These are phyloP conservation scores for Arabidopsis arenosa DNA, from an alignment of 345 rosid genomes.

Conservation along the genomic window DNA sequence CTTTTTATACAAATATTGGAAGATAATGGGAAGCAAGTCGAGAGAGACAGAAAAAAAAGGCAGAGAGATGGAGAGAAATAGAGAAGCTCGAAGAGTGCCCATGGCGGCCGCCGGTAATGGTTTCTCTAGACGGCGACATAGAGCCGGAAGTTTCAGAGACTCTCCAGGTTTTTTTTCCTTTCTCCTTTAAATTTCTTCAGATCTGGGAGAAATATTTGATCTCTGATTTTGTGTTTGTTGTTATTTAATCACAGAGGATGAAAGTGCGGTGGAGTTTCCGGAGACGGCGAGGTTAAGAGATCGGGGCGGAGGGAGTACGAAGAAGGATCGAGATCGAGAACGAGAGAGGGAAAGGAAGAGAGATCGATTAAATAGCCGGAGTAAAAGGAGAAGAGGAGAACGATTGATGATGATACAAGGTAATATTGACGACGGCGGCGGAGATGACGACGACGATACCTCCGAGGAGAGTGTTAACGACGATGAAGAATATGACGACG, in stretches of 20 bases:
- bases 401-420: conserved; percentile 63
- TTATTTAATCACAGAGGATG: conserved; percentile 57
- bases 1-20: conserved; percentile 53
- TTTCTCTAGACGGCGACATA: conserved; percentile 64
- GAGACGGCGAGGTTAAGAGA: conserved; percentile 75
- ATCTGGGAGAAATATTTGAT: not conserved
- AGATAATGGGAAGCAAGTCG: conserved; percentile 35
- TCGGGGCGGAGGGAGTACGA: conserved; percentile 46
- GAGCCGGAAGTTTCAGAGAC: conserved; percentile 67
- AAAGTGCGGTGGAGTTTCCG: conserved; percentile 59
- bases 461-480: conserved; percentile 83
- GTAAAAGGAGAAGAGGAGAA: conserved; percentile 75
- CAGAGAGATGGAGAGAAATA: conserved; percentile 68
- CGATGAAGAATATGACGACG: conserved; percentile 77
- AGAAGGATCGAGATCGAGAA: conserved; percentile 67
- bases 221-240: not conserved
- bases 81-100: conserved; percentile 71
- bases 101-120: conserved; percentile 69
- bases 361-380: conserved; percentile 71
- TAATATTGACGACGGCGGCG: conserved; percentile 65
- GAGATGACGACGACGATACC: conserved; percentile 46
- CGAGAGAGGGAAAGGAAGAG: conserved; percentile 66
- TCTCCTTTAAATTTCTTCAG: not conserved
- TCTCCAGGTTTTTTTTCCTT: conserved; percentile 59
- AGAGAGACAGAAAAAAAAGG: conserved; percentile 28